These are phyloP conservation scores for Straminergon stramineum DNA, from an alignment of 225 moss, liverwort and hornwort genomes.

Conservation along the genomic window DNA sequence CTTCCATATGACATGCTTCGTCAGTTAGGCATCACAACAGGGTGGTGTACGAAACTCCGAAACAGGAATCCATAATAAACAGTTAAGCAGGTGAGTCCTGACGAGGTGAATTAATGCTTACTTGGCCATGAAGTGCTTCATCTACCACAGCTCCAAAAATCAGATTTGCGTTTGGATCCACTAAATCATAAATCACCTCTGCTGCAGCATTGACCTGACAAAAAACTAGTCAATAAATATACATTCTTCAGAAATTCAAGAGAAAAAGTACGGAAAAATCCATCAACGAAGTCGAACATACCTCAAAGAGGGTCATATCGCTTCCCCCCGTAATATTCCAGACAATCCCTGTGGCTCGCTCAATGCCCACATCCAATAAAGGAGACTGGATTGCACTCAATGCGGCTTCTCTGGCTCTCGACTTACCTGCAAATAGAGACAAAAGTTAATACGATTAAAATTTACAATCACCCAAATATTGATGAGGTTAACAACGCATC, in stretches of 20 bases:
- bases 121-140: slow-evolving; percentile 85
- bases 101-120: slow-evolving; percentile 23
- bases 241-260: not conserved
- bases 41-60: not conserved
- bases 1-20: not conserved
- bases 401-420: slow-evolving; percentile 89
- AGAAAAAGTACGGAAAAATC: not conserved
- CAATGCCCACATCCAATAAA: slow-evolving; percentile 86
- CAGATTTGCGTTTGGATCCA: slow-evolving; percentile 92
- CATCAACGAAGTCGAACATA: not conserved
- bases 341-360: slow-evolving; percentile 93
- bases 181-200: slow-evolving; percentile 95
- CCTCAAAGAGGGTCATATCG: slow-evolving; percentile 96
- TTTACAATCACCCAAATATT: not conserved
- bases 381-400: slow-evolving; percentile 96
- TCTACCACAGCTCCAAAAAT: slow-evolving; percentile 98
- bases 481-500: not conserved
- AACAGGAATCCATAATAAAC: not conserved
- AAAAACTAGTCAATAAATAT: not conserved
- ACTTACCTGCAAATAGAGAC: slow-evolving; percentile 52
- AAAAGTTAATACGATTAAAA: not conserved
- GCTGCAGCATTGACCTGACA: slow-evolving; percentile 93
- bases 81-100: not conserved
- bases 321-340: slow-evolving; percentile 98
- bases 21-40: not conserved